phyloP scores from a whole-genome alignment of 2,329 filamentous ascomycete species.

The Cladosporium sp. region DNA sequence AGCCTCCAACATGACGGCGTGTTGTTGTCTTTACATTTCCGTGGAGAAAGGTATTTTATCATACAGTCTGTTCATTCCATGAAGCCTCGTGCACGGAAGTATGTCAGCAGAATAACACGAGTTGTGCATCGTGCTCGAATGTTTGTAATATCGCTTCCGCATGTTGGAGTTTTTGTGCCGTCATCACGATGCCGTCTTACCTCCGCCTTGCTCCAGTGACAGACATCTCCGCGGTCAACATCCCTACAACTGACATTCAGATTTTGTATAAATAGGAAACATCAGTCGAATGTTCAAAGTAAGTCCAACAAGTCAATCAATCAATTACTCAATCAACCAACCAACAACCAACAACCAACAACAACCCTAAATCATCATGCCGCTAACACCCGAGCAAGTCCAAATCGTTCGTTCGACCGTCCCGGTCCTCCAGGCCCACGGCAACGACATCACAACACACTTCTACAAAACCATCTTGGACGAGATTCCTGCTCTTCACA shows the following conservation, averaged over 20 bases:
- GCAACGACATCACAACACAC: constrained; percentile 66
- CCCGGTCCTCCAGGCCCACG: constrained; percentile 68
- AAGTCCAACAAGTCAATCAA: neutral
- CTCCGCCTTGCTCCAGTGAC: constrained; percentile 18
- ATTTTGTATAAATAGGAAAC: constrained; percentile 8
- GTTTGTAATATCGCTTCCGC: constrained; percentile 5
- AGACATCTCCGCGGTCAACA: constrained; percentile 19
- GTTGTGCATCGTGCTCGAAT: neutral
- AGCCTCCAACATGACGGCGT: neutral
- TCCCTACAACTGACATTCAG: neutral
- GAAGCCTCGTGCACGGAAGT: neutral
- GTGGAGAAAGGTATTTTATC: neutral
- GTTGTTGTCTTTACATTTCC: neutral
- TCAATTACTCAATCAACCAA: neutral
- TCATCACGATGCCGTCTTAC: constrained; percentile 19
- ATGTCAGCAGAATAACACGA: constrained; percentile 1
- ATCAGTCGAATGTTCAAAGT: neutral
- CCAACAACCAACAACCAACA: neutral
- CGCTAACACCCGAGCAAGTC: constrained; percentile 64
- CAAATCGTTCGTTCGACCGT: constrained; percentile 70
- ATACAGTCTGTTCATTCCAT: neutral
- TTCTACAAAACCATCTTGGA: constrained; percentile 72
- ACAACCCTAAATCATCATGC: constrained; percentile 27
- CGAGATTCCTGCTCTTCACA: constrained; percentile 66
- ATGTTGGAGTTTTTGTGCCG: neutral